These are phyloP conservation scores for Exophiala sp. DNA, from an alignment of 2,329 filamentous ascomycete genomes.

Conservation along the genomic window DNA sequence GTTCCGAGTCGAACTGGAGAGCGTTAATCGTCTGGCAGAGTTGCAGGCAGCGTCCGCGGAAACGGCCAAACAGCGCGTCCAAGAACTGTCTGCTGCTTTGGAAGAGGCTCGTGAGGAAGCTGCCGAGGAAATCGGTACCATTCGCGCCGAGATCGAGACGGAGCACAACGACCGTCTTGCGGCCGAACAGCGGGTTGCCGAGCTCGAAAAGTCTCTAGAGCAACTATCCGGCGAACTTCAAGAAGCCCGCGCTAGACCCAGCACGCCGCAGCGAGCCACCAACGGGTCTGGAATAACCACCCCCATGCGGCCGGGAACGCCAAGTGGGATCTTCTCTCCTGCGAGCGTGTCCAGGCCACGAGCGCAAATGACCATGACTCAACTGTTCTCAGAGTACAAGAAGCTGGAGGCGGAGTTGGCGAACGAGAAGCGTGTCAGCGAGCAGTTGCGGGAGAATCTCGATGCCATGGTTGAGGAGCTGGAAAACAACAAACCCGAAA, in stretches of 20 bases:
- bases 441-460: slow-evolving; percentile 67
- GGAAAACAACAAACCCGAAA: slow-evolving; percentile 78
- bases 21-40: slow-evolving; percentile 71
- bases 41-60: slow-evolving; percentile 56
- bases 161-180: slow-evolving; percentile 56
- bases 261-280: slow-evolving; percentile 49
- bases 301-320: slow-evolving; percentile 47
- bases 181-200: slow-evolving; percentile 57
- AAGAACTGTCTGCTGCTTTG: slow-evolving; percentile 52
- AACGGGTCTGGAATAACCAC: slow-evolving; percentile 47
- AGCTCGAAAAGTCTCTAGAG: slow-evolving; percentile 59
- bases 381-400: slow-evolving; percentile 58
- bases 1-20: slow-evolving; percentile 80
- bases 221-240: slow-evolving; percentile 53
- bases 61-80: slow-evolving; percentile 54
- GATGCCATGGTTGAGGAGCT: slow-evolving; percentile 81
- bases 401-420: slow-evolving; percentile 63
- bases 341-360: slow-evolving; percentile 44
- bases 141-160: slow-evolving; percentile 50
- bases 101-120: slow-evolving; percentile 58
- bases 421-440: slow-evolving; percentile 65
- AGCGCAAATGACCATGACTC: slow-evolving; percentile 58
- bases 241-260: slow-evolving; percentile 41
- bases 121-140: slow-evolving; percentile 51
- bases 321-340: slow-evolving; percentile 47